Conservation (phyloP, 2,329 filamentous ascomycete genomes). For the Septoria petroselini region DNA sequence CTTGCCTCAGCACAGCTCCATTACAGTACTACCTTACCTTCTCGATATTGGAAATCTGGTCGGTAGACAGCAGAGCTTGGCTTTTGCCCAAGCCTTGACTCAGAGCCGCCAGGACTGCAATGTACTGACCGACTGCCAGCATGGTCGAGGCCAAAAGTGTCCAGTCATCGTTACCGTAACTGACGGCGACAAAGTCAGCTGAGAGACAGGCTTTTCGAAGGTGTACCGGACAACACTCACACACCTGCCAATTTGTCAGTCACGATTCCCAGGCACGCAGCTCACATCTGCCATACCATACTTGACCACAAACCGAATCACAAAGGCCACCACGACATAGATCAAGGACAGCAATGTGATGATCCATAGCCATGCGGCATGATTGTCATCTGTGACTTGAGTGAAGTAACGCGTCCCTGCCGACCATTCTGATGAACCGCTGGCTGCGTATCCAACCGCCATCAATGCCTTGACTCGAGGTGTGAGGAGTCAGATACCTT, state of each 20-base stretch:
- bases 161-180: slow-evolving; percentile 34
- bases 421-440: slow-evolving; percentile 14
- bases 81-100: slow-evolving; percentile 25
- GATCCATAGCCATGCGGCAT: slow-evolving; percentile 26
- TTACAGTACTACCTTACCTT: slow-evolving; percentile 8
- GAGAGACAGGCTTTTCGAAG: background rate
- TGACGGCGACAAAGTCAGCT: slow-evolving; percentile 4
- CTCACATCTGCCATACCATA: slow-evolving; percentile 14
- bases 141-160: slow-evolving; percentile 27
- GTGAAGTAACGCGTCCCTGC: slow-evolving; percentile 23
- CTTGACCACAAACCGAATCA: slow-evolving; percentile 25
- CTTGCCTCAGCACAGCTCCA: background rate
- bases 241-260: background rate
- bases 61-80: slow-evolving; percentile 3
- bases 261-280: background rate
- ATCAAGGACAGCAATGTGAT: slow-evolving; percentile 24
- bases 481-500: no score
- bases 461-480: slow-evolving; percentile 1
- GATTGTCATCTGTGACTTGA: slow-evolving; percentile 20
- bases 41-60: slow-evolving; percentile 13
- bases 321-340: slow-evolving; percentile 21
- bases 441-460: background rate
- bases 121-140: slow-evolving; percentile 28
- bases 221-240: background rate
- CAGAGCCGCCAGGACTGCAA: slow-evolving; percentile 25